Percentiles rank a stretch among this genome's conserved stretches.
These are phyloP conservation scores for Aspergillus ochraceoroseus DNA, from an alignment of 2,329 filamentous ascomycete genomes.

Conservation along the genomic window DNA sequence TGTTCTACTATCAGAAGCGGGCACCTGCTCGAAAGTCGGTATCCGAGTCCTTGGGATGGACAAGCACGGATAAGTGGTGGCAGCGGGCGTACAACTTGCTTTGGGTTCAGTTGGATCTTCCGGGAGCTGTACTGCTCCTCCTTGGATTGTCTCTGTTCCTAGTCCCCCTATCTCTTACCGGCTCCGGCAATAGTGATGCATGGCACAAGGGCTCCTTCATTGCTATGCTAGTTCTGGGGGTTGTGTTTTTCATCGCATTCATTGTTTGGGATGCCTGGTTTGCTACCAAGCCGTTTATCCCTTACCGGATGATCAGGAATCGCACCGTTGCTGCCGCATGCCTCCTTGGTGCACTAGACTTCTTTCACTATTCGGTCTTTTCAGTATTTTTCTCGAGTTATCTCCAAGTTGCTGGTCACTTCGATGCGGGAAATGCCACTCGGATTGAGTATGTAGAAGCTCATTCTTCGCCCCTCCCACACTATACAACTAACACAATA, in stretches of 20 bases:
- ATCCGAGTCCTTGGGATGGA: conserved; percentile 3
- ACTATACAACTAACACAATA: neutral
- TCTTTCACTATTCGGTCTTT: conserved; percentile 36
- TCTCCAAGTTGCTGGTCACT: conserved; percentile 39
- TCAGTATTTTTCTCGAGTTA: conserved; percentile 43
- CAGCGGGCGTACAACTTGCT: conserved; percentile 20
- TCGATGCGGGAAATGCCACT: conserved; percentile 35
- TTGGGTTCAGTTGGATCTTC: conserved; percentile 32
- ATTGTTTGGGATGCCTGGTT: conserved; percentile 38
- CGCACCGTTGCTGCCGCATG: conserved; percentile 41
- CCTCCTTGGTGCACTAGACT: conserved; percentile 36
- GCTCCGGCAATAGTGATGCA: conserved; percentile 27
- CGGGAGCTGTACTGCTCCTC: conserved; percentile 33
- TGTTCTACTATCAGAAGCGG: conserved; percentile 33
- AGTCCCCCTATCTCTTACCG: conserved; percentile 40
- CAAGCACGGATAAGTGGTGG: conserved; percentile 11
- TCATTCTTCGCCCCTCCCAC: no score
- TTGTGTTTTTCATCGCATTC: conserved; percentile 25
- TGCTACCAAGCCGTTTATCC: conserved; percentile 39
- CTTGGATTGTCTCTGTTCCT: conserved; percentile 35
- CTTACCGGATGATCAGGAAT: conserved; percentile 37
- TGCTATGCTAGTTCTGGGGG: conserved; percentile 36
- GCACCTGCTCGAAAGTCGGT: conserved; percentile 7
- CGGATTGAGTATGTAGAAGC: conserved; percentile 19
- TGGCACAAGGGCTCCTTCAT: conserved; percentile 34